Evolutionary conservation across 2,329 filamentous ascomycete species (phyloP), one percentile per base, ranked within the genome.

Genomic region (Ophiostoma montium): DNA sequence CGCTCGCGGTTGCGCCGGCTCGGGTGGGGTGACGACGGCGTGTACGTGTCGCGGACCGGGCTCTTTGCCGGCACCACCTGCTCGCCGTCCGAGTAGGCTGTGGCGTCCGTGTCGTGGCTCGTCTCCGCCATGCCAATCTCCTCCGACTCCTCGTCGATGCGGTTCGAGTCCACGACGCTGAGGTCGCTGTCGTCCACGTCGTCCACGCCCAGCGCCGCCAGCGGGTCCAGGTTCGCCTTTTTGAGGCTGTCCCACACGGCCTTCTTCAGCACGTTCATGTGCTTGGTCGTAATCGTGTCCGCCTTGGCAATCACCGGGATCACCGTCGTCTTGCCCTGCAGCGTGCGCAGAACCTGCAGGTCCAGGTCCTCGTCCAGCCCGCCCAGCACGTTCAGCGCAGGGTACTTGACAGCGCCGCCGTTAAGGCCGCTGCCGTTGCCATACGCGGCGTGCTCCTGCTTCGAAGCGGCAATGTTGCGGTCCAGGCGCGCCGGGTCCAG

Each of bases 221-320:
- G 70, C 2, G 90, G 90, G 60, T 98, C 89, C 49, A 98, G 73
- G 56, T 84, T 85, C 13, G 87, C 82, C 59, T 80, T 80, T 67
- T 92, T 90, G 54, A 98, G 72, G 57, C 84, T 89, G 48, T 86
- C 79, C 80, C 86, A 94, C 32, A 98, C 89, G 12, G 83, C 82
- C 66, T 83, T 87, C 71, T 95, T 95, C 56, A 98, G 75, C 58
- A 86, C 82, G 42, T 78, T 73, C 92, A 96, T 96, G 66, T 98
- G 92, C 48, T 85, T 84, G 0, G 84, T 82, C n/a, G 92, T 96
- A 58, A 96, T 84, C 13, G 89, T 95, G 63, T 98, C 92, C 35
- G 92, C 90, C 67, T 98, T 98, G 62, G 88, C 85, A 60, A 98
- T 90, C 51, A 98, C 82, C 0, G 92, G 92, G 43, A 98, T 86